phyloP scores from a whole-genome alignment of 805 yeast species.

The Metschnikowia noctiluminum region DNA sequence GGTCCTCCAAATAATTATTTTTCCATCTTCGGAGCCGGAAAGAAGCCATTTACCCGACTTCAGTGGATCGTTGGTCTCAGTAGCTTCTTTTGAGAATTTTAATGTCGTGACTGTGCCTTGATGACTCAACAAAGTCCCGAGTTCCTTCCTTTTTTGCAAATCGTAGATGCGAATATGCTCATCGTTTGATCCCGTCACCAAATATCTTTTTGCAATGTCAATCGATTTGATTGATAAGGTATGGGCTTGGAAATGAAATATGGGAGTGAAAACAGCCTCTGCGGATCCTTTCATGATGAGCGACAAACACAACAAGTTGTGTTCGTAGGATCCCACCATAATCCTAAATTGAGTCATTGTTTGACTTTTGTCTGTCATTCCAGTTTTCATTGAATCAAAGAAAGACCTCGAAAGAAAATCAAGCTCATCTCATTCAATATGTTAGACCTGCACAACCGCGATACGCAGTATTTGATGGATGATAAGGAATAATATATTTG shows the following conservation, averaged over 20 bases:
- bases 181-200: constrained; percentile 93
- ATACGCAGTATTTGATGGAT: too few relatives aligned
- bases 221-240: constrained; percentile 81
- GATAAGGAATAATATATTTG: too few relatives aligned
- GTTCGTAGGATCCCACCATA: constrained; percentile 94
- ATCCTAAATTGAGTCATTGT: constrained; percentile 57
- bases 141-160: constrained; percentile 86
- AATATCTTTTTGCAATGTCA: constrained; percentile 76
- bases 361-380: constrained; percentile 10
- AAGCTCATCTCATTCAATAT: constrained; percentile 7
- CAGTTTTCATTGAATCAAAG: not conserved
- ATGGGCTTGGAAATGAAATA: constrained; percentile 95
- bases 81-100: constrained; percentile 57
- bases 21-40: constrained; percentile 89
- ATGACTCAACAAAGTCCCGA: constrained; percentile 87
- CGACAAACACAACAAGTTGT: constrained; percentile 81
- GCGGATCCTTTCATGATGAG: constrained; percentile 55
- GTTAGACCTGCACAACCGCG: constrained; percentile 3
- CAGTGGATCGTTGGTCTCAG: constrained; percentile 17
- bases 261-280: constrained; percentile 69
- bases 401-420: not conserved
- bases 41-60: constrained; percentile 83
- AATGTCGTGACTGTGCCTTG: constrained; percentile 82
- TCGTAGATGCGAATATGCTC: constrained; percentile 94
- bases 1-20: constrained; percentile 87